Evolutionary conservation across 2,329 filamentous ascomycete species (phyloP).

Genomic region (Orbilia blumenaviensis): DNA sequence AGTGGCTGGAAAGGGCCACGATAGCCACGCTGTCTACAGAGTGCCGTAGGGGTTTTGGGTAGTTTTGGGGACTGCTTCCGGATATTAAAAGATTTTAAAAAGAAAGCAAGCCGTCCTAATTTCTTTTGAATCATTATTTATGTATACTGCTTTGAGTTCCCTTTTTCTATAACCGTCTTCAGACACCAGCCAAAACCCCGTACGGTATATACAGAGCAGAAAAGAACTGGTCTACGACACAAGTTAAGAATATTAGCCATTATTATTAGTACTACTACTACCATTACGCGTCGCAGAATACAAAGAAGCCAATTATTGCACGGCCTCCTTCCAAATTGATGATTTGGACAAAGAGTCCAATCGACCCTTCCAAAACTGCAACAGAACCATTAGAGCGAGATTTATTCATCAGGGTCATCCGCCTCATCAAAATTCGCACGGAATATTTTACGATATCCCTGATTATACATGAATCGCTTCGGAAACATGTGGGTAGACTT

Average conservation of each 20-base stretch:
- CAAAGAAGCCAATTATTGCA: neutral
- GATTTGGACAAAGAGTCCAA: too few relatives aligned
- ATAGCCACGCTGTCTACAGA: too few relatives aligned
- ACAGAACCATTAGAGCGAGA: neutral
- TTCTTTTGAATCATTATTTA: too few relatives aligned
- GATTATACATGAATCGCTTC: conserved; percentile 68
- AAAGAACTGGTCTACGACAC: too few relatives aligned
- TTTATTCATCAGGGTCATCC: neutral
- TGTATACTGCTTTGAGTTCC: too few relatives aligned
- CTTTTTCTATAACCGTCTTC: too few relatives aligned
- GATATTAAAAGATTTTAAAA: too few relatives aligned
- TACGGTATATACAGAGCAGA: too few relatives aligned
- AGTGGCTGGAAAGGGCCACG: too few relatives aligned
- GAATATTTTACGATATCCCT: neutral
- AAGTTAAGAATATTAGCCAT: neutral
- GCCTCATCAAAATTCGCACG: neutral
- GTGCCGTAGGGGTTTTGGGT: neutral
- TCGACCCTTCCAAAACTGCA: neutral
- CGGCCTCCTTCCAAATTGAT: neutral
- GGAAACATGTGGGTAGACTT: conserved; percentile 84
- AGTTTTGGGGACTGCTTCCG: too few relatives aligned
- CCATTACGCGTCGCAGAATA: neutral
- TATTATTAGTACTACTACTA: neutral
- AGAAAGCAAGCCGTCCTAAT: too few relatives aligned
- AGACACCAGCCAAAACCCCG: too few relatives aligned